Evolutionary conservation across 2,329 filamentous ascomycete genomes (phyloP).

Genomic region (Hypoxylon sp.): DNA sequence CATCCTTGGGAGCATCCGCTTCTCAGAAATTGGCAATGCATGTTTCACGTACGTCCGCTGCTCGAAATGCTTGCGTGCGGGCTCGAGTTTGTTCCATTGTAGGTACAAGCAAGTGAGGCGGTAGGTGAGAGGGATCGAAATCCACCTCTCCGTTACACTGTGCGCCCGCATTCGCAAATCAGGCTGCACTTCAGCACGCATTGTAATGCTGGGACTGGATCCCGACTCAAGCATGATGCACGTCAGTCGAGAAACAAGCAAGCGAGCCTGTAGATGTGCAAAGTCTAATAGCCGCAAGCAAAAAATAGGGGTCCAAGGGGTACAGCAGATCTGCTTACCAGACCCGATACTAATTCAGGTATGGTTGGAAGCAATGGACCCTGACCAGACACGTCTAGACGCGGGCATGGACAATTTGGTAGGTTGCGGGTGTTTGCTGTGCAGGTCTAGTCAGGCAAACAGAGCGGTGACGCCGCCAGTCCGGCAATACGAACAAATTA

Average conservation of each 20-base stretch:
- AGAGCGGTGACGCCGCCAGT: slow-evolving; percentile 27
- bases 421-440: slow-evolving; percentile 14
- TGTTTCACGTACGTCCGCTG: slow-evolving; percentile 21
- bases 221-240: slow-evolving; percentile 39
- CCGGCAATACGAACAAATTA: slow-evolving; percentile 16
- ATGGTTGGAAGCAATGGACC: slow-evolving; percentile 23
- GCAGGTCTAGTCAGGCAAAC: slow-evolving; percentile 22
- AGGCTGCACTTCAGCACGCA: slow-evolving; percentile 21
- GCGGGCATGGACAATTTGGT: slow-evolving; percentile 8
- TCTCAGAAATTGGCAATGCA: slow-evolving; percentile 21
- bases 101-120: slow-evolving; percentile 1
- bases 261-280: slow-evolving; percentile 21
- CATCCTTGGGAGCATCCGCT: slow-evolving; percentile 12
- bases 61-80: slow-evolving; percentile 6
- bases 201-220: slow-evolving; percentile 29
- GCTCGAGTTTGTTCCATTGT: slow-evolving; percentile 1
- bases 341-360: slow-evolving; percentile 18
- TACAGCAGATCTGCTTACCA: slow-evolving; percentile 32
- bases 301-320: slow-evolving; percentile 45
- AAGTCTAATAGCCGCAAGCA: slow-evolving; percentile 34
- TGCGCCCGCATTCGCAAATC: slow-evolving; percentile 12
- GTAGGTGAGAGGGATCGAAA: slow-evolving; percentile 2
- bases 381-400: slow-evolving; percentile 30
- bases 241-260: slow-evolving; percentile 38
- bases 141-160: slow-evolving; percentile 1